Conservation (phyloP, 306 rosid species). For the Phaseolus lunatus region DNA sequence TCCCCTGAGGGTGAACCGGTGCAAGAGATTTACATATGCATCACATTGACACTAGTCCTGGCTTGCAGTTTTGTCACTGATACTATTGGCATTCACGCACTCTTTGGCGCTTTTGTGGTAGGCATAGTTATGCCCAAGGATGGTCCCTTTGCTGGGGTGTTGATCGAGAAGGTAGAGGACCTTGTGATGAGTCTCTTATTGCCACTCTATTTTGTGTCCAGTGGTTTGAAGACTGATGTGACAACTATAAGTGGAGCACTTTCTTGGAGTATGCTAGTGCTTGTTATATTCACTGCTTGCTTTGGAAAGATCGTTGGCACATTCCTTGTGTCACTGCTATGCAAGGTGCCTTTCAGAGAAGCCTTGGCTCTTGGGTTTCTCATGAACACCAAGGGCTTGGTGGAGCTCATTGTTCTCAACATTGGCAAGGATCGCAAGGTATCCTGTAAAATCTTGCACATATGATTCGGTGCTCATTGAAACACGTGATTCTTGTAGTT, state of each 20-base stretch:
- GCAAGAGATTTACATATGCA: constrained; percentile 49
- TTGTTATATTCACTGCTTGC: constrained; percentile 71
- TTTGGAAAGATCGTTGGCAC: constrained; percentile 77
- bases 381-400: constrained; percentile 84
- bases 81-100: constrained; percentile 52
- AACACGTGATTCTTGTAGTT: too few relatives aligned
- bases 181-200: constrained; percentile 51
- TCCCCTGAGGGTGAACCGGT: constrained; percentile 49
- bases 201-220: constrained; percentile 56
- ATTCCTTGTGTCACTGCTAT: constrained; percentile 44
- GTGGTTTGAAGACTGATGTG: constrained; percentile 69
- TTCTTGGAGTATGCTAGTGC: constrained; percentile 62
- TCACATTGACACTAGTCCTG: constrained; percentile 46
- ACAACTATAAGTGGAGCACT: constrained; percentile 66
- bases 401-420: constrained; percentile 82
- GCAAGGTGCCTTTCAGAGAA: constrained; percentile 66
- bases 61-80: constrained; percentile 52
- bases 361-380: constrained; percentile 72
- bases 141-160: constrained; percentile 48
- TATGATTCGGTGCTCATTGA: background rate
- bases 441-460: constrained; percentile 8
- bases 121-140: constrained; percentile 69
- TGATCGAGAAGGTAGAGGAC: constrained; percentile 53
- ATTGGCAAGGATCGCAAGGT: constrained; percentile 86
- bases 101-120: constrained; percentile 53